Evolutionary conservation across 192 early-diverging fungal species (phyloP).

Genomic region (Umbelopsis sp.): DNA sequence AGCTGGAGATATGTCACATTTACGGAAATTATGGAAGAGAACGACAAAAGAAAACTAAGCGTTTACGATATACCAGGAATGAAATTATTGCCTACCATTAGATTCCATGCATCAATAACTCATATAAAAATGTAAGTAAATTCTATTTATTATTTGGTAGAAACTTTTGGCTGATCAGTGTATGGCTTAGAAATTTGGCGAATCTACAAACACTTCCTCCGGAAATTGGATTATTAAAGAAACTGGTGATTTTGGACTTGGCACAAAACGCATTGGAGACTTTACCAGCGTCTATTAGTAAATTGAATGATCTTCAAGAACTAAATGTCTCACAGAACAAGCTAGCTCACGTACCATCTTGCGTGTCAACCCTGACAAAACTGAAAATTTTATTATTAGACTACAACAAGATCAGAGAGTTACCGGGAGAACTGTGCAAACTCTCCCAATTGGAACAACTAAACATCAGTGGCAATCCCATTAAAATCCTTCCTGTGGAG

Average conservation of each 20-base stretch:
- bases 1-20: constrained; percentile 5
- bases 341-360: constrained; percentile 62
- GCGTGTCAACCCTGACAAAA: constrained; percentile 67
- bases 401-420: constrained; percentile 56
- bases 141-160: not conserved
- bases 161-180: not conserved
- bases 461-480: constrained; percentile 68
- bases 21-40: not conserved
- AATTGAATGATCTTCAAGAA: constrained; percentile 63
- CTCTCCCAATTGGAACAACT: constrained; percentile 62
- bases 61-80: constrained; percentile 7
- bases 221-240: constrained; percentile 1
- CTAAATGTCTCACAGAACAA: constrained; percentile 67
- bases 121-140: constrained; percentile 14
- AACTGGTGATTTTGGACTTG: not conserved
- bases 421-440: constrained; percentile 71
- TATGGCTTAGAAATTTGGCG: not conserved
- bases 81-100: constrained; percentile 5
- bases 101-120: not conserved
- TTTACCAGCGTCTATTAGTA: constrained; percentile 77
- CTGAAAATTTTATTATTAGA: constrained; percentile 66
- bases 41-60: constrained; percentile 4
- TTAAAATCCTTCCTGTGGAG: constrained; percentile 74
- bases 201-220: constrained; percentile 5
- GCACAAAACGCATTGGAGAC: constrained; percentile 15